These are phyloP conservation scores for Pseudogymnoascus destructans DNA, from an alignment of 2,329 filamentous ascomycete species.

Conservation along the genomic window DNA sequence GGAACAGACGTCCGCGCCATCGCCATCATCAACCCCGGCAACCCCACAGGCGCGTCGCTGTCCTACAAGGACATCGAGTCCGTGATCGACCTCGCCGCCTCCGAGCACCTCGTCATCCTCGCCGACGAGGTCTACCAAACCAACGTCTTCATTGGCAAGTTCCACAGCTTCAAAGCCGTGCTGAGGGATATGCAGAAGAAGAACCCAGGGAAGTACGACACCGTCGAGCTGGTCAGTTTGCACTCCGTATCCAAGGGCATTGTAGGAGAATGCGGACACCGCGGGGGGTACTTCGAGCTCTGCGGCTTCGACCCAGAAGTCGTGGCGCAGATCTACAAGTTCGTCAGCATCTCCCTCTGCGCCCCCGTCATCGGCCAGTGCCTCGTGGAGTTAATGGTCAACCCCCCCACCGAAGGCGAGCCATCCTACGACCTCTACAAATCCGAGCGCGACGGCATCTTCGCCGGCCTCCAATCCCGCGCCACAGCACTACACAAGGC, in stretches of 20 bases:
- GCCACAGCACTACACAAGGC: constrained; percentile 79
- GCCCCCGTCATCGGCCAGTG: constrained; percentile 93
- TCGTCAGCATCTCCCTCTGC: constrained; percentile 93
- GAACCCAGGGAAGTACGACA: constrained; percentile 62
- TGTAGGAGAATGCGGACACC: constrained; percentile 96
- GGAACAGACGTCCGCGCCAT: constrained; percentile 84
- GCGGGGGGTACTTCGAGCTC: constrained; percentile 95
- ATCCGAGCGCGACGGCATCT: constrained; percentile 74
- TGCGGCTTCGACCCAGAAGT: constrained; percentile 77
- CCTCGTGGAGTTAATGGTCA: constrained; percentile 94
- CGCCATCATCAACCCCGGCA: constrained; percentile 96
- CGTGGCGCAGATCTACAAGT: constrained; percentile 93
- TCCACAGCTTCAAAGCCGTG: constrained; percentile 88
- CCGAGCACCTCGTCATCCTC: constrained; percentile 77
- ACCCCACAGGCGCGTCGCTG: constrained; percentile 86
- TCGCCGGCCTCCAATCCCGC: constrained; percentile 61
- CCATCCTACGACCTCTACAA: constrained; percentile 75
- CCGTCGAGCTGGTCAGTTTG: constrained; percentile 78
- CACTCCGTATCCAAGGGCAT: constrained; percentile 97
- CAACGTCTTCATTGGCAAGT: constrained; percentile 89
- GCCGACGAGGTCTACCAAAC: constrained; percentile 99
- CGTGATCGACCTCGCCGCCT: constrained; percentile 75
- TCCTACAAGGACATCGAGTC: constrained; percentile 63
- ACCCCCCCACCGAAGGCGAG: constrained; percentile 74
- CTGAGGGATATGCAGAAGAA: constrained; percentile 70